These are phyloP conservation scores for Aspergillus latus DNA, from an alignment of 2,329 filamentous ascomycete species.

Conservation along the genomic window DNA sequence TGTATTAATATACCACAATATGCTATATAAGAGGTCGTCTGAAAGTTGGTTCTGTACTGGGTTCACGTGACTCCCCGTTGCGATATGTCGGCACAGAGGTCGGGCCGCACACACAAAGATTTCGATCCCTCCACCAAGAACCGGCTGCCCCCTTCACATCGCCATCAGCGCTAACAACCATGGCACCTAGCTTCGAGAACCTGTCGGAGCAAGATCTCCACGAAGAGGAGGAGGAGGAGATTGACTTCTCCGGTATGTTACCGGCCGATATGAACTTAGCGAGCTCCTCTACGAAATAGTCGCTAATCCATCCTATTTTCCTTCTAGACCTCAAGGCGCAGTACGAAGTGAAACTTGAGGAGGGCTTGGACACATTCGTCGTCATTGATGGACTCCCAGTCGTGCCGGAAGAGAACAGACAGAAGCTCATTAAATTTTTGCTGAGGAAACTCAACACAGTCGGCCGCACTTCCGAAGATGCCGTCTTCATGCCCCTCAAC, in stretches of 20 bases:
- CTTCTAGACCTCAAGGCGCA: slow-evolving; percentile 77
- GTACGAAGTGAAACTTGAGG: slow-evolving; percentile 93
- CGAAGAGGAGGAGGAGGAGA: slow-evolving; percentile 85
- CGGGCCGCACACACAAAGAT: slow-evolving; percentile 20
- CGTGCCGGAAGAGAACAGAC: slow-evolving; percentile 85
- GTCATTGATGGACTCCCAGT: slow-evolving; percentile 91
- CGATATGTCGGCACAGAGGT: not conserved
- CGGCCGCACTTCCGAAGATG: slow-evolving; percentile 81
- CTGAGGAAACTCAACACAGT: slow-evolving; percentile 87
- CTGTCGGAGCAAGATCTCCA: slow-evolving; percentile 90
- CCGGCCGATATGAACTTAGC: slow-evolving; percentile 15
- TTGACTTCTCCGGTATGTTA: slow-evolving; percentile 74
- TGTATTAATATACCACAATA: not conserved
- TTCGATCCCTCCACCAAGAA: slow-evolving; percentile 30
- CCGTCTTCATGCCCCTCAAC: slow-evolving; percentile 89
- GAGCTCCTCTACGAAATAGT: slow-evolving; percentile 30
- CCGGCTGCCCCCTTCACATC: slow-evolving; percentile 23
- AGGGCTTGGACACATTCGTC: slow-evolving; percentile 94
- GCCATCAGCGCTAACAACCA: slow-evolving; percentile 54
- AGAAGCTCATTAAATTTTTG: slow-evolving; percentile 94
- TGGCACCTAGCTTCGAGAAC: slow-evolving; percentile 92
- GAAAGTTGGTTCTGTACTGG: not conserved
- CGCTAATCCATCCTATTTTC: slow-evolving; percentile 11
- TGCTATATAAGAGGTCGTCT: not conserved
- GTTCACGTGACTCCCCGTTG: not conserved